Evolutionary conservation across 176 grass and related monocot species (phyloP).

Genomic region (Pontederia paniculata): DNA sequence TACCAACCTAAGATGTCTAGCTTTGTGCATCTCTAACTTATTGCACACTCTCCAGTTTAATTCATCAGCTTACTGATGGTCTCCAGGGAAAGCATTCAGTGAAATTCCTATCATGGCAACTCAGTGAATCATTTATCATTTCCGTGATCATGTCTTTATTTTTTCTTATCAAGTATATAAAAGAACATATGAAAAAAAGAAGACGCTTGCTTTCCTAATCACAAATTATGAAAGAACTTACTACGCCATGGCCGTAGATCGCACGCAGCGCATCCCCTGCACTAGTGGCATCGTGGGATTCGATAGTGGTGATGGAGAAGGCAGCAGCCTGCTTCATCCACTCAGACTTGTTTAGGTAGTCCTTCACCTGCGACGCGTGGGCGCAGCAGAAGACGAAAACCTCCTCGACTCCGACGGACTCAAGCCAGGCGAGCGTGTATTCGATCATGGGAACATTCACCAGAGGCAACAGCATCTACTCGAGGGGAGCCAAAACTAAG

Average conservation of each 20-base stretch:
- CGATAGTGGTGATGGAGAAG: conserved; percentile 46
- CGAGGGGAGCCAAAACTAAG: neutral
- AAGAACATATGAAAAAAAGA: neutral
- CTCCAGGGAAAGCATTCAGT: too few relatives aligned
- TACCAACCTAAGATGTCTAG: too few relatives aligned
- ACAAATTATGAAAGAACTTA: conserved; percentile 14
- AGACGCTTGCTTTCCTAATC: neutral
- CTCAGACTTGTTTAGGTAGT: conserved; percentile 46
- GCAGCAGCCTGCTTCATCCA: conserved; percentile 37
- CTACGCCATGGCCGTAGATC: conserved; percentile 44
- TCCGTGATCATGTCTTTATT: too few relatives aligned
- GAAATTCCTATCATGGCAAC: too few relatives aligned
- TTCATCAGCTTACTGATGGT: too few relatives aligned
- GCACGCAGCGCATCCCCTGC: conserved; percentile 63
- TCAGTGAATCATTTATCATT: too few relatives aligned
- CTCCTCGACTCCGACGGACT: conserved; percentile 69
- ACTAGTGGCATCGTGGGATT: conserved; percentile 62
- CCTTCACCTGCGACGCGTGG: conserved; percentile 75
- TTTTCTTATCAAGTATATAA: too few relatives aligned
- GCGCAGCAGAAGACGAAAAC: conserved; percentile 79
- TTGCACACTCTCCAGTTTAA: too few relatives aligned
- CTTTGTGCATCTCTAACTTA: too few relatives aligned
- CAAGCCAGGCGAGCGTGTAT: conserved; percentile 86
- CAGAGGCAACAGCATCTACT: conserved; percentile 74
- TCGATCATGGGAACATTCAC: conserved; percentile 88